A percentile compares a stretch with the other conserved stretches of the same genome.
phyloP scores from a whole-genome alignment of 345 rosid species.

The Eutrema yunnanense region DNA sequence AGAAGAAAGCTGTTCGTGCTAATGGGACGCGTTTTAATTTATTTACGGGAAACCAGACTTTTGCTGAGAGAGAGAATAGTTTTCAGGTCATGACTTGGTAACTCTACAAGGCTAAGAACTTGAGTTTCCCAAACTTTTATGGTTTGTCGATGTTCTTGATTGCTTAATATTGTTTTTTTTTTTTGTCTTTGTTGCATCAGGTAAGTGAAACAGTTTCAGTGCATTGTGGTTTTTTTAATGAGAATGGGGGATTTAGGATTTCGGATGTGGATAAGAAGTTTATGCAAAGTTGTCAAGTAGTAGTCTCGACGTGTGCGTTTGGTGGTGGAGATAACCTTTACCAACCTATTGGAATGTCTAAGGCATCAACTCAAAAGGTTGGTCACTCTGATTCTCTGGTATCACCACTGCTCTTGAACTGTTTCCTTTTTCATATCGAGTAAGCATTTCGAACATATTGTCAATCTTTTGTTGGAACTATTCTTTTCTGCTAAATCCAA shows the following conservation, averaged over 20 bases:
- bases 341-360: slow-evolving; percentile 84
- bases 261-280: slow-evolving; percentile 60
- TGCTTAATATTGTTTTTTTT: neutral
- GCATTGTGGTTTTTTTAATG: slow-evolving; percentile 85
- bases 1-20: slow-evolving; percentile 22
- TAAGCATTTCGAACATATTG: neutral
- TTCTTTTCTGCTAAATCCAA: neutral
- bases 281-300: slow-evolving; percentile 57
- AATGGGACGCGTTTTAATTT: slow-evolving; percentile 60
- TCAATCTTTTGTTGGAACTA: neutral
- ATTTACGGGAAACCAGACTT: slow-evolving; percentile 75
- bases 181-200: slow-evolving; percentile 40
- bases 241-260: slow-evolving; percentile 69
- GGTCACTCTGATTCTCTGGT: slow-evolving; percentile 14
- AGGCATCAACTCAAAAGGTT: slow-evolving; percentile 68
- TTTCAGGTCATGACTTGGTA: slow-evolving; percentile 55
- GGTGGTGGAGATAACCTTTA: slow-evolving; percentile 98
- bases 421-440: neutral
- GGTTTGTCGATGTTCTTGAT: neutral
- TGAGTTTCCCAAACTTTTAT: neutral
- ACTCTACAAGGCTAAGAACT: slow-evolving; percentile 17
- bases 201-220: slow-evolving; percentile 52
- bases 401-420: neutral
- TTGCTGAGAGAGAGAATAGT: slow-evolving; percentile 73
- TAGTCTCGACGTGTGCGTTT: slow-evolving; percentile 89